Evolutionary conservation across 2,329 filamentous ascomycete species (phyloP).

Genomic region (Fusarium temperatum): DNA sequence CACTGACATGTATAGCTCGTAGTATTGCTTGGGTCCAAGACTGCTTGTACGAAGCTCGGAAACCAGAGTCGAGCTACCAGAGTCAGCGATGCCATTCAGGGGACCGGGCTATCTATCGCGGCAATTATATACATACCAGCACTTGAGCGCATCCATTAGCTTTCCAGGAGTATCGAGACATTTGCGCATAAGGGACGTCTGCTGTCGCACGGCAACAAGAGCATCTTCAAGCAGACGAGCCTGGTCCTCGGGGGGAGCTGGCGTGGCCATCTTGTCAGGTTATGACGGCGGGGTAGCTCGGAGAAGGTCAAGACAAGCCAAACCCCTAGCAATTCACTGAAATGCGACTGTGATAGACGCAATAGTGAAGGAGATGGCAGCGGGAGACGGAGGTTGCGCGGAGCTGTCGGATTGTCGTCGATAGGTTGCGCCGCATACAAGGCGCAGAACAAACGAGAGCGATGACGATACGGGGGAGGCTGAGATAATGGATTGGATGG

Average conservation of each 20-base stretch:
- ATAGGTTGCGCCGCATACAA: conserved; percentile 41
- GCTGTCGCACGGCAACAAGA: conserved; percentile 93
- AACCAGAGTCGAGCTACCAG: conserved; percentile 86
- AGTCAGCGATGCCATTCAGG: conserved; percentile 22
- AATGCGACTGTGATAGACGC: conserved; percentile 28
- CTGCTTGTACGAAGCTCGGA: conserved; percentile 98
- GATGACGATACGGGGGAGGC: conserved; percentile 46
- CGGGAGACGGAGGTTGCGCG: conserved; percentile 15
- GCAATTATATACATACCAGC: conserved; percentile 75
- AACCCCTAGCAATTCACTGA: conserved; percentile 41
- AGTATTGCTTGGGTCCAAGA: conserved; percentile 98
- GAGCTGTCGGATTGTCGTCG: conserved; percentile 34
- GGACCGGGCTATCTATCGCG: background rate
- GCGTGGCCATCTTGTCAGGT: conserved; percentile 55
- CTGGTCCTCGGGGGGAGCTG: conserved; percentile 78
- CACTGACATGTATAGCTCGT: conserved; percentile 99
- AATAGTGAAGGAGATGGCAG: conserved; percentile 29
- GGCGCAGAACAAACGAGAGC: conserved; percentile 36
- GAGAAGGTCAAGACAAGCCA: conserved; percentile 31
- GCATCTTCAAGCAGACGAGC: conserved; percentile 97
- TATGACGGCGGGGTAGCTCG: conserved; percentile 47
- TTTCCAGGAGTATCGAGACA: conserved; percentile 97
- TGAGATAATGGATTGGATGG: conserved; percentile 44
- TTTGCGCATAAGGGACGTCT: conserved; percentile 96
- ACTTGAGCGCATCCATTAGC: conserved; percentile 99